phyloP scores from a whole-genome alignment of 257 asterid genomes.

The Gentiana macrophylla region DNA sequence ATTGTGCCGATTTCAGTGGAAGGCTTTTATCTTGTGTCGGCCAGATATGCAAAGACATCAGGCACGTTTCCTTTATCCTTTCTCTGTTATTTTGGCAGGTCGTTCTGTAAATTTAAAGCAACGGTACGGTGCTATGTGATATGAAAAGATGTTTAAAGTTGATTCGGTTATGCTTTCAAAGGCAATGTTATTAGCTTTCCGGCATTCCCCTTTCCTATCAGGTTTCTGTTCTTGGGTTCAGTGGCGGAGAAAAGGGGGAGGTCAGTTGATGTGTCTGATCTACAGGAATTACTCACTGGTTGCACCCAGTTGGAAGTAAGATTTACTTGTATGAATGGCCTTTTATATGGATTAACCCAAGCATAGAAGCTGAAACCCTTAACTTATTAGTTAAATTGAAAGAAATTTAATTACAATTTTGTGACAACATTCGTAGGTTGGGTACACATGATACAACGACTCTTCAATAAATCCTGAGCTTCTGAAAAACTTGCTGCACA shows the following conservation, averaged over 20 bases:
- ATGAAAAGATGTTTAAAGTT: not conserved
- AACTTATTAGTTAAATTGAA: too few relatives aligned
- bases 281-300: conserved; percentile 82
- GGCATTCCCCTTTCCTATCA: conserved; percentile 25
- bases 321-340: conserved; percentile 12
- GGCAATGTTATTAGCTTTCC: conserved; percentile 17
- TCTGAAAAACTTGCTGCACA: too few relatives aligned
- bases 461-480: too few relatives aligned
- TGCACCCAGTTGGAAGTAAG: conserved; percentile 97
- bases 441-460: too few relatives aligned
- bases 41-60: conserved; percentile 56
- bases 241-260: conserved; percentile 84
- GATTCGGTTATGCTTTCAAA: conserved; percentile 10
- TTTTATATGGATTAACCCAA: not conserved
- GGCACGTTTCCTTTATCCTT: conserved; percentile 27
- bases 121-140: not conserved
- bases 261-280: conserved; percentile 68
- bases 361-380: not conserved
- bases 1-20: conserved; percentile 76
- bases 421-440: too few relatives aligned
- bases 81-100: not conserved
- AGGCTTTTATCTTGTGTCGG: conserved; percentile 64
- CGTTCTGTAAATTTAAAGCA: not conserved
- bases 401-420: too few relatives aligned
- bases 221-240: conserved; percentile 83